Percentiles rank a stretch among this genome's conserved stretches.
Evolutionary conservation across 345 rosid species (phyloP).

Genomic region (Bretschneidera sinensis): DNA sequence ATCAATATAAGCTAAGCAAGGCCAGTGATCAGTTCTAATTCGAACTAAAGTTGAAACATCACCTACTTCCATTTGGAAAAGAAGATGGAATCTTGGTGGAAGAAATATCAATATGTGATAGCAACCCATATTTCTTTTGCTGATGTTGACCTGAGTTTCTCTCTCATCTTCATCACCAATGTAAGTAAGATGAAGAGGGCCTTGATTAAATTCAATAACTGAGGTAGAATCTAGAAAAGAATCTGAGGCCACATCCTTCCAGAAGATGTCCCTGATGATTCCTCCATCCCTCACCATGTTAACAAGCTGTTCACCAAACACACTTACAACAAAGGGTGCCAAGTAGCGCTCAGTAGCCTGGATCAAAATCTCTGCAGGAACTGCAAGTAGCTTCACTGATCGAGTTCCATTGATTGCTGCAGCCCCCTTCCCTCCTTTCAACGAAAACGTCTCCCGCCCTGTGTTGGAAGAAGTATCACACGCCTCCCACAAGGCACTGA

Average conservation of each 20-base stretch:
- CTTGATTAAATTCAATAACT: conserved; percentile 21
- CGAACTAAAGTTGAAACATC: conserved; percentile 77
- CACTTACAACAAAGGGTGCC: conserved; percentile 67
- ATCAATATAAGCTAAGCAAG: conserved; percentile 92
- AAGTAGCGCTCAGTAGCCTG: conserved; percentile 49
- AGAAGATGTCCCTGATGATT: conserved; percentile 49
- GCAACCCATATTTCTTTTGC: conserved; percentile 63
- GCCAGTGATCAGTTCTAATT: conserved; percentile 96
- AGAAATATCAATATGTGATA: conserved; percentile 70
- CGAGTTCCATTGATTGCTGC: conserved; percentile 78
- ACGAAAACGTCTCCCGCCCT: conserved; percentile 67
- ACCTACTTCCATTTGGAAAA: conserved; percentile 86
- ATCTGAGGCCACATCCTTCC: conserved; percentile 40
- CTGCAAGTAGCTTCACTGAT: conserved; percentile 88
- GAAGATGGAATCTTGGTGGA: conserved; percentile 92
- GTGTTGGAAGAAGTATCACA: conserved; percentile 67
- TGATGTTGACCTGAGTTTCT: conserved; percentile 30
- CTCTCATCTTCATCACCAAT: conserved; percentile 48
- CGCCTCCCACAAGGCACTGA: conserved; percentile 83
- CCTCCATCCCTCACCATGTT: conserved; percentile 61
- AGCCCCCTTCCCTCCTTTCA: conserved; percentile 70
- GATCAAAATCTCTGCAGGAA: conserved; percentile 48
- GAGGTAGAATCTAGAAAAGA: conserved; percentile 30
- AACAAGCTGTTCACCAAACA: conserved; percentile 69
- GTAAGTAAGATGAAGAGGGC: conserved; percentile 71